Evolutionary conservation across 192 early-diverging fungal species (phyloP), one percentile per base, ranked within the genome.

Genomic region (Phlyctochytrium planicorne): DNA sequence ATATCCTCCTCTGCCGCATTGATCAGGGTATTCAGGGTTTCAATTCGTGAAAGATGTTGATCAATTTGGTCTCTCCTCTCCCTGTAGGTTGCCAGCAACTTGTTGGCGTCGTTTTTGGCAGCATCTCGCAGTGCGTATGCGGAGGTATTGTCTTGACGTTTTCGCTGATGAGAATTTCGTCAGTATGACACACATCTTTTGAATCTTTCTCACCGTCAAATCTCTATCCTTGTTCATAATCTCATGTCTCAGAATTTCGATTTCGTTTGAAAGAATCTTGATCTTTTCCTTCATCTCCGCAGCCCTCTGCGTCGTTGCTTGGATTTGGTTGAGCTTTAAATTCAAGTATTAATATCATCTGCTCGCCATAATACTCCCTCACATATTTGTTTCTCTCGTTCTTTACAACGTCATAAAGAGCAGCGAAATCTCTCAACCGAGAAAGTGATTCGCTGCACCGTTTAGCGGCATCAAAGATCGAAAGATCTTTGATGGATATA

Each of bases 211-310:
- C 65, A 84, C 83, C 23, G 80, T 70, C 12, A 87, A 74, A 53
- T 87, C 86, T 23, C 82, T 67, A 55, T 84, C 84, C 66, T 87
- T 87, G 30, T 76, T 68, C 16, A 65, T 68, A 23, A 87, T 84
- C 66, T 87, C 85, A 59, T 82, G 80, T 3, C 84, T 69, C 52
- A 87, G 62, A 60, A 87, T 87, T 63, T 87, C 86, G 14, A 84
- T 82, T 81, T 87, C 86, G 63, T 87, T 87, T 0, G 74, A 68
- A n/a, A 87, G 63, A 33, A 87, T 84, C 59, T 80, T 83, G 37
- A 85, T 74, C 64, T 87, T 87, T 68, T 87, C 86, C 66, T 87
- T 84, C 82, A 87, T 84, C 66, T 87, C 86, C n/a, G 82, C 80
- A 0, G 81, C 78, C 36, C 85, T 70, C 63, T 87, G 86, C 2